phyloP scores from a whole-genome alignment of 1,284 basidiomycete species.

The Sparassis latifolia region DNA sequence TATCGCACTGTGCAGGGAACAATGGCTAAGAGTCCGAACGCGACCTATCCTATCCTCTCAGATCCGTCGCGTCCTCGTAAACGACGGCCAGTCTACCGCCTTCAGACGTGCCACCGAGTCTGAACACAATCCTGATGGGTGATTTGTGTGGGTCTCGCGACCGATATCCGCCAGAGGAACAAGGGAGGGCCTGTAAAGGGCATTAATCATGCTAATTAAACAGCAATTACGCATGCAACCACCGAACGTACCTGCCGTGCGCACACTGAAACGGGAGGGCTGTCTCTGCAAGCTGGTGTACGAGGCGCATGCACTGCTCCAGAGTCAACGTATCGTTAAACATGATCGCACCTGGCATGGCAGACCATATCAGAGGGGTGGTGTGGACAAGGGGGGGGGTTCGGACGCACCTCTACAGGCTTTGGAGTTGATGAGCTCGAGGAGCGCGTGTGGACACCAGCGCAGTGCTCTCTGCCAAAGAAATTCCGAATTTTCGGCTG shows the following conservation, averaged over 20 bases:
- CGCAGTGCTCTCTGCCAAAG: constrained; percentile 68
- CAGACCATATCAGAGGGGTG: background rate
- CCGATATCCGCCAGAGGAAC: constrained; percentile 19
- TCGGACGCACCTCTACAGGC: constrained; percentile 74
- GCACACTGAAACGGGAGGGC: constrained; percentile 91
- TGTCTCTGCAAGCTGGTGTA: constrained; percentile 62
- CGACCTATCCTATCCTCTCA: constrained; percentile 4
- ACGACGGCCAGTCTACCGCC: background rate
- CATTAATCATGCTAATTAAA: background rate
- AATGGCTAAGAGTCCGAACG: background rate
- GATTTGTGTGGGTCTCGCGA: background rate
- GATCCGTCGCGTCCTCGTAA: background rate
- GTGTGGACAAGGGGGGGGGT: background rate
- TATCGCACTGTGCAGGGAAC: too few relatives aligned
- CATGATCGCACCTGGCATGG: constrained; percentile 81
- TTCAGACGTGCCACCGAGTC: too few relatives aligned
- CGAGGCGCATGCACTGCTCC: constrained; percentile 66
- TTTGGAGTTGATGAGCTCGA: constrained; percentile 86
- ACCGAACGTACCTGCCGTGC: constrained; percentile 66
- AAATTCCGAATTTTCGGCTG: constrained; percentile 20
- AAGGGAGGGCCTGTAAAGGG: constrained; percentile 20
- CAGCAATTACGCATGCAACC: background rate
- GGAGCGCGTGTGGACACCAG: constrained; percentile 71
- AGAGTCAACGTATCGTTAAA: constrained; percentile 79
- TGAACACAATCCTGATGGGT: too few relatives aligned